Base-by-base conservation (phyloP, 306 rosid species). In the Quercus wislizeni region DNA sequence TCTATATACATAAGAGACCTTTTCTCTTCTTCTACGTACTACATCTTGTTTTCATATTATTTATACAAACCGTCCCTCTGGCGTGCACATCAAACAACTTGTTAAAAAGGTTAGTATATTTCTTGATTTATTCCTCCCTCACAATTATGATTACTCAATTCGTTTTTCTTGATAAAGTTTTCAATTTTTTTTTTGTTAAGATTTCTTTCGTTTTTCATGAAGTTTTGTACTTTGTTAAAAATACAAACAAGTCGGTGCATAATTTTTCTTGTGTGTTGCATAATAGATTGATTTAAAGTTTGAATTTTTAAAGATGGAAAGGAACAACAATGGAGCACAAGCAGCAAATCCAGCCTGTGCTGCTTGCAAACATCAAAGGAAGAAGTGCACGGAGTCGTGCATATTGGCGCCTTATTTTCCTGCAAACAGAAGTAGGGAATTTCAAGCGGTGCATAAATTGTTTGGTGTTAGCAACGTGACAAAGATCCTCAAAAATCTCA, bases 281-380 rank as follows among this genome's bases (percentile, higher is more conserved):
- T 12, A 49, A 49, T 49, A 13, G 14, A 49, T 49, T 49, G 54
- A 49, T 49, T 49, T 49, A 1, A 10, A 12, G 17, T 49, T 49
- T 2, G 1, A 49, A 25, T 19, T 55, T 64, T 2, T 4, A 51
- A 63, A 86, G 59, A 94, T 92, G 98, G 92, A 90, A 78, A 83
- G 86, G 84, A 80, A 75, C 1, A 31, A 30, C 33, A 23, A 17
- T 19, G 76, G 52, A 28, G 28, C 79, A 25, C n/a, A 35, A 11
- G 73, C 78, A 61, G 30, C 84, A 21, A 83, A 87, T 55, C 80
- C 85, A 17, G 99, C 97, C 8, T 92, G 97, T 20, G 93, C 99
- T 18, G 92, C 97, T 35, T 94, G 97, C 85, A 92, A 92, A 71
- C 97, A 94, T 49, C 97, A 94, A 51, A 87, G 99, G 58, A 92